These are phyloP conservation scores for Silene uniflora DNA, from an alignment of 148 eudicot species.

Conservation along the genomic window DNA sequence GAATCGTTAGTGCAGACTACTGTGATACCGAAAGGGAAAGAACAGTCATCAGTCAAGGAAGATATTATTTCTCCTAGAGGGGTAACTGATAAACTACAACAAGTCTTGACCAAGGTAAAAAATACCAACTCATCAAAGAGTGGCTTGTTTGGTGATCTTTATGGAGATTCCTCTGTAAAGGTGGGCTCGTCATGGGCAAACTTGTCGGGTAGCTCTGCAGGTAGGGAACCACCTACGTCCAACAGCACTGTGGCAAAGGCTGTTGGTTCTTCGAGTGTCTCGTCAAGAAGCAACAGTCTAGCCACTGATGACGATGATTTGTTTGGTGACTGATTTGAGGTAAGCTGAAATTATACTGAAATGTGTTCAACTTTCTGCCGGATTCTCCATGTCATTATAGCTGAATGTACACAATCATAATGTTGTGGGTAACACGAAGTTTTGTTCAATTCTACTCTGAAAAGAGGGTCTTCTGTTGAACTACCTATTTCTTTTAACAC, in stretches of 20 bases:
- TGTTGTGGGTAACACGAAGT: neutral
- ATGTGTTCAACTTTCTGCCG: neutral
- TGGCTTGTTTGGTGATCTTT: slow-evolving; percentile 85
- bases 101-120: slow-evolving; percentile 80
- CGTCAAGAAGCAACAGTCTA: slow-evolving; percentile 24
- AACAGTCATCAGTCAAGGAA: slow-evolving; percentile 48
- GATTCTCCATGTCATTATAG: slow-evolving; percentile 5
- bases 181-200: slow-evolving; percentile 86
- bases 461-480: slow-evolving; percentile 9
- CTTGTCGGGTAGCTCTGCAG: slow-evolving; percentile 38
- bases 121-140: slow-evolving; percentile 44
- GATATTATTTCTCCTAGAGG: slow-evolving; percentile 49
- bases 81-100: slow-evolving; percentile 73
- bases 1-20: slow-evolving; percentile 86
- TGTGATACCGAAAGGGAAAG: slow-evolving; percentile 78
- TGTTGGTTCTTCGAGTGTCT: slow-evolving; percentile 20
- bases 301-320: slow-evolving; percentile 53
- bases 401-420: neutral
- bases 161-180: slow-evolving; percentile 70
- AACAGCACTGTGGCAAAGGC: slow-evolving; percentile 31
- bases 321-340: slow-evolving; percentile 60
- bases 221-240: slow-evolving; percentile 31
- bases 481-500: neutral
- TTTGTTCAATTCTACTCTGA: too few relatives aligned
- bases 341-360: neutral